Conservation (phyloP, 2,329 filamentous ascomycete species). For the Fusarium veterinarium region DNA sequence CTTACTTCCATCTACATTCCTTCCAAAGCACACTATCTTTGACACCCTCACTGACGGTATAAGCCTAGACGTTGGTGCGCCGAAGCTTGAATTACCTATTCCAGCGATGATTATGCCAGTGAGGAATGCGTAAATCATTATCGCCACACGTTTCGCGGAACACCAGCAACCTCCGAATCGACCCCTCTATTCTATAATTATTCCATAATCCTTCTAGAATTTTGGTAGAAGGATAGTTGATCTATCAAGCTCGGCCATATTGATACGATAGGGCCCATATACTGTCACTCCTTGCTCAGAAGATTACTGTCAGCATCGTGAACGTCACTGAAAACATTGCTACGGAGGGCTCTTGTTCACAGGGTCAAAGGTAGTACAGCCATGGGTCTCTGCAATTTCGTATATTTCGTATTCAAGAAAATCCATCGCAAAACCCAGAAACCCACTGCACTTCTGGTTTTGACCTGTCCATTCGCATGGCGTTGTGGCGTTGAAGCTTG, state of each 20-base stretch:
- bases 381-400: not conserved
- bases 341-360: not conserved
- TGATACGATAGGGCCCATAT: not conserved
- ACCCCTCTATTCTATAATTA: not conserved
- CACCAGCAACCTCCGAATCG: not conserved
- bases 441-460: slow-evolving; percentile 43
- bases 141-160: not conserved
- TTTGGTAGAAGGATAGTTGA: not conserved
- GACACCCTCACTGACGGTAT: not conserved
- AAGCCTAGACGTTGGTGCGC: not conserved
- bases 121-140: slow-evolving; percentile 3
- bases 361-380: not conserved
- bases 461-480: not conserved
- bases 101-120: not conserved
- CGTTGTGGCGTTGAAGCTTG: slow-evolving; percentile 33
- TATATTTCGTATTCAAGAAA: not conserved
- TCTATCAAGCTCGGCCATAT: not conserved
- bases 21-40: not conserved
- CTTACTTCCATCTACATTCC: slow-evolving; percentile 3
- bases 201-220: slow-evolving; percentile 1
- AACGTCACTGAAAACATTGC: not conserved
- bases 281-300: not conserved
- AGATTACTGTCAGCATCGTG: not conserved
- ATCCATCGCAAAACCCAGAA: slow-evolving; percentile 30
- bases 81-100: not conserved